Base-by-base conservation (phyloP, 2,329 filamentous ascomycete genomes). In the Phaeomoniella chlamydospora region DNA sequence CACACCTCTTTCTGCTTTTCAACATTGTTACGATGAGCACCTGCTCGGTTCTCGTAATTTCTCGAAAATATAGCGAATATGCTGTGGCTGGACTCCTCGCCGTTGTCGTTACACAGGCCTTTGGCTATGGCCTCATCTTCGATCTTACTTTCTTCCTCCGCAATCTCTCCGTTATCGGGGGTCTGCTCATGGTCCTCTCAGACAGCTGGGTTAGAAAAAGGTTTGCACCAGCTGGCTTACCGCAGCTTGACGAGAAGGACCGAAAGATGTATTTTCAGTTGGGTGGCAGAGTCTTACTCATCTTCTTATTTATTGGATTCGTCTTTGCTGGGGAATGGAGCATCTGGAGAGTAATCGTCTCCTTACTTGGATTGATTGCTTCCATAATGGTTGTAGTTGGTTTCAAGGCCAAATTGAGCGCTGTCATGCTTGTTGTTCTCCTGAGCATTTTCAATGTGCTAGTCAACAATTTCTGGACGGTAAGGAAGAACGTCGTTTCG, bases 251-350 rank as follows among this genome's bases (percentile, higher is more conserved):
- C 56, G 90, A 98, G 70, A 96, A 96, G 76, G 90, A 98, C 61
- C 83, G 87, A 64, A 98, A 96, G 74, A 96, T 96, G 88, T 98
- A 98, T 71, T 92, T 98, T 65, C 90, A 96, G 74, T 79, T 98
- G 43, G 90, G 90, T 46, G 90, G 90, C 22, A 80, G 90, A 49
- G 84, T 98, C 22, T 71, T 98, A 45, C 70, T 98, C 50, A 96
- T 98, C 64, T 94, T 98, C 74, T 72, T 98, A 48, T 98, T 98
- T 59, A 60, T 94, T 46, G 90, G 90, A 41, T 98, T 98, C 54
- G 81, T 98, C 50, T 94, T 94, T 65, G 83, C 84, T 39, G 90
- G 90, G 47, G 71, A 87, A 52, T 98, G 90, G 90, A 83, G 76
- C 52, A 62, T 94, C 52, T 86, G 86, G 72, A 77, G 90, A 53